These are phyloP conservation scores for Fusarium solani-melongenae DNA, from an alignment of 2,329 filamentous ascomycete species.

Conservation along the genomic window DNA sequence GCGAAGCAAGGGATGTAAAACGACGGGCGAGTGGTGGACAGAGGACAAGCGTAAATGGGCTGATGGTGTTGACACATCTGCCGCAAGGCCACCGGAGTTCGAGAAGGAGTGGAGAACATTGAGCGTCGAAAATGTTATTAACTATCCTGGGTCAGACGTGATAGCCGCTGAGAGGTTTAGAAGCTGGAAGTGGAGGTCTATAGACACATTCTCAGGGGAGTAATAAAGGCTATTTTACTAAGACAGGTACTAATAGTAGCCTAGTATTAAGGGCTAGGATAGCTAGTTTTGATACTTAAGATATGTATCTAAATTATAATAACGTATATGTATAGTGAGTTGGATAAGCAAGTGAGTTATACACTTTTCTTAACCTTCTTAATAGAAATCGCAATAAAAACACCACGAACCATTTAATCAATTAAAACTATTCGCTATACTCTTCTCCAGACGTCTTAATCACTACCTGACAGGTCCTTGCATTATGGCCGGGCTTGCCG, in stretches of 20 bases:
- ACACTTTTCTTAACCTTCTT: no score
- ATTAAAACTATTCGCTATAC: no score
- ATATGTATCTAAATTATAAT: no score
- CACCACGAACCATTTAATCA: no score
- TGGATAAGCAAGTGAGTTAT: no score
- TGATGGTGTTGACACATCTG: not conserved
- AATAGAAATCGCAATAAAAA: no score
- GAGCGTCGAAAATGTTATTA: not conserved
- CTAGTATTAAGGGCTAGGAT: not conserved
- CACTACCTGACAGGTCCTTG: no score
- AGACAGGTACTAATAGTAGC: not conserved
- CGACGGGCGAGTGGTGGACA: conserved; percentile 6
- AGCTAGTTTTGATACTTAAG: not conserved
- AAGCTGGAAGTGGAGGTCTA: conserved; percentile 1
- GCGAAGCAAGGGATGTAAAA: conserved; percentile 7
- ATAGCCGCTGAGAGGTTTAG: not conserved
- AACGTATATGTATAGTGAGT: no score
- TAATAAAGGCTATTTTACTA: not conserved
- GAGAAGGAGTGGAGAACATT: not conserved
- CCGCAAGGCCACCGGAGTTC: not conserved
- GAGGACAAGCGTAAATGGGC: not conserved
- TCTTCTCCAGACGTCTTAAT: no score
- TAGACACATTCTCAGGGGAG: conserved; percentile 2
- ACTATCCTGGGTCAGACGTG: not conserved
- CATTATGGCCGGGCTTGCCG: no score